phyloP scores from a whole-genome alignment of 805 yeast genomes.

The Brettanomyces nanus region DNA sequence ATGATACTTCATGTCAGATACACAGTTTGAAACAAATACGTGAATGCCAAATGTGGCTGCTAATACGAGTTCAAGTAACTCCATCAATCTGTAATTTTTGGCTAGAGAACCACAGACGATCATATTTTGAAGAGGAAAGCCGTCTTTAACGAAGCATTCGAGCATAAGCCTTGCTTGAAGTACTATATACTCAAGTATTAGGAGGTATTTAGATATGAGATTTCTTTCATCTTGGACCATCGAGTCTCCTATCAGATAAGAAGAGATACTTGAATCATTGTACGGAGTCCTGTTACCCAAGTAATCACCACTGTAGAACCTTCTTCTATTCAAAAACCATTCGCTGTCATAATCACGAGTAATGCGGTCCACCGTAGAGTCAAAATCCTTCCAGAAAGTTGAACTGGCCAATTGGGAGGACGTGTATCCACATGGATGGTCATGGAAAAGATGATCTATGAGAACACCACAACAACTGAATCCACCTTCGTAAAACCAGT shows the following conservation, averaged over 20 bases:
- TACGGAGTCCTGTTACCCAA: conserved; percentile 54
- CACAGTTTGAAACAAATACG: background rate
- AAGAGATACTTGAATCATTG: conserved; percentile 40
- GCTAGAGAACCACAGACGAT: conserved; percentile 50
- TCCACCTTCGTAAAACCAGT: conserved; percentile 43
- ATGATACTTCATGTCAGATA: conserved; percentile 9
- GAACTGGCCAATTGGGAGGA: conserved; percentile 5
- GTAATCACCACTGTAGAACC: conserved; percentile 46
- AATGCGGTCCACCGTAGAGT: background rate
- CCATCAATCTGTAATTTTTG: conserved; percentile 33
- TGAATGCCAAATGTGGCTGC: background rate
- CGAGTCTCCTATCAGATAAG: conserved; percentile 41
- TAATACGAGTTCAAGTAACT: conserved; percentile 23
- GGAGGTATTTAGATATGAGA: conserved; percentile 35
- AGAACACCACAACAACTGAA: conserved; percentile 52
- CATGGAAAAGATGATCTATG: conserved; percentile 37
- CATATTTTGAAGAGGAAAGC: conserved; percentile 23
- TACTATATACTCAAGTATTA: conserved; percentile 41
- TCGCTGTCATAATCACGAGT: conserved; percentile 10
- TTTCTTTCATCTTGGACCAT: conserved; percentile 26
- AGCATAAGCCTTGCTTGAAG: conserved; percentile 41
- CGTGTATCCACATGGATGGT: conserved; percentile 24
- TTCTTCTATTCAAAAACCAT: conserved; percentile 17
- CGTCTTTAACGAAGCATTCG: conserved; percentile 19
- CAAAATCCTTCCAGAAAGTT: conserved; percentile 1